Conservation (phyloP, 495 filamentous ascomycete species). For the Neurospora sp. region DNA sequence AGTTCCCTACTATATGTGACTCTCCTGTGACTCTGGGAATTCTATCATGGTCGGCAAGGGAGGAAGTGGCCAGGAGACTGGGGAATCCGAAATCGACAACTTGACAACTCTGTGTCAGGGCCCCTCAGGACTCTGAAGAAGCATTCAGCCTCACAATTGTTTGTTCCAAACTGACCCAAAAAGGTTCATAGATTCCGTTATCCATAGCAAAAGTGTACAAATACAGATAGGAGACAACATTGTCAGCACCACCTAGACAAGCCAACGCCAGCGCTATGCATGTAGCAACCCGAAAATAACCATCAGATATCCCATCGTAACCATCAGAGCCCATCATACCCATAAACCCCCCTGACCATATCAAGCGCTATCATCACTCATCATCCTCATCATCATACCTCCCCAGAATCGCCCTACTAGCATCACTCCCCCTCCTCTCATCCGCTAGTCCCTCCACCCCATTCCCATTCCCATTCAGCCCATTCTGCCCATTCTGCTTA, state of each 20-base stretch:
- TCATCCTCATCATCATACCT: slow-evolving; percentile 24
- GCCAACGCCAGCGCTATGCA: slow-evolving; percentile 38
- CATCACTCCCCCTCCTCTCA: slow-evolving; percentile 16
- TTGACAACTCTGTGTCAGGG: no score
- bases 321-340: background rate
- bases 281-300: background rate
- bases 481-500: slow-evolving; percentile 11
- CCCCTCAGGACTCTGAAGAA: no score
- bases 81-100: no score
- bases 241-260: background rate
- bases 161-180: background rate
- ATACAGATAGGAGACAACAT: background rate
- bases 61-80: no score
- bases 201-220: background rate
- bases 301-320: background rate
- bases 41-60: no score
- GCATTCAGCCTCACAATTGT: background rate
- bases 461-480: background rate
- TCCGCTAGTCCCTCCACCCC: background rate
- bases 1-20: no score
- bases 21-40: no score
- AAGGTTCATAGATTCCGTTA: background rate
- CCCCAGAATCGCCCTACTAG: slow-evolving; percentile 20
- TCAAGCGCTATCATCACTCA: slow-evolving; percentile 1
- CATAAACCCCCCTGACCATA: background rate